phyloP scores from a whole-genome alignment of 2,329 filamentous ascomycete species.

The Trichoderma brevicompactum region DNA sequence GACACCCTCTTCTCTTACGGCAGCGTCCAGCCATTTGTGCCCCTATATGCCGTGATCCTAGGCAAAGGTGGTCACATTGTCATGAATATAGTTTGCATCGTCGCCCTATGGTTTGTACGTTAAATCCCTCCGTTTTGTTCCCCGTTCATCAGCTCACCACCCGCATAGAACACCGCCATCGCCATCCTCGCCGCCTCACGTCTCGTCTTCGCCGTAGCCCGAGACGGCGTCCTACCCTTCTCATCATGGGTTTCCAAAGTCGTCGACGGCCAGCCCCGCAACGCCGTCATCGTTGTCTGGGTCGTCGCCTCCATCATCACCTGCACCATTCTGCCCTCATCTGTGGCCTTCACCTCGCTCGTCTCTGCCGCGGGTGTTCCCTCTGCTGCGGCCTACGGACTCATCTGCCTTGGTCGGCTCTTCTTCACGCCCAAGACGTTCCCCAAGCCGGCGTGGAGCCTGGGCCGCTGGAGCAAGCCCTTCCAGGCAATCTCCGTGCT shows the following conservation, averaged over 20 bases:
- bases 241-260: slow-evolving; percentile 62
- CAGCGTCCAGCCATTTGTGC: slow-evolving; percentile 62
- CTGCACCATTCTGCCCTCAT: slow-evolving; percentile 62
- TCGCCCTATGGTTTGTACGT: slow-evolving; percentile 56
- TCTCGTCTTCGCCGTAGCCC: slow-evolving; percentile 65
- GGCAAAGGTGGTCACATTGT: slow-evolving; percentile 61
- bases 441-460: slow-evolving; percentile 52
- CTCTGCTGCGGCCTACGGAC: slow-evolving; percentile 55
- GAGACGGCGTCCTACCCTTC: slow-evolving; percentile 64
- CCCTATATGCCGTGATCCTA: slow-evolving; percentile 60
- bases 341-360: slow-evolving; percentile 57
- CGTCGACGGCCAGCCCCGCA: slow-evolving; percentile 59
- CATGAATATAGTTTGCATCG: slow-evolving; percentile 63
- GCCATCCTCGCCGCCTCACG: slow-evolving; percentile 63
- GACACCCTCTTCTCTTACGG: slow-evolving; percentile 57
- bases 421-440: slow-evolving; percentile 53
- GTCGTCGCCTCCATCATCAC: slow-evolving; percentile 57
- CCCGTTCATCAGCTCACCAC: neutral
- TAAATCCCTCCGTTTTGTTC: neutral
- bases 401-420: slow-evolving; percentile 54
- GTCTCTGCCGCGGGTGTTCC: slow-evolving; percentile 58
- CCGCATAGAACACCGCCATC: slow-evolving; percentile 58
- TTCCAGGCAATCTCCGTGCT: slow-evolving; percentile 53
- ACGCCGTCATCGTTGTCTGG: slow-evolving; percentile 64
- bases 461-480: slow-evolving; percentile 50